Percentiles rank a stretch among this genome's conserved stretches.
phyloP scores from a whole-genome alignment of 2,329 filamentous ascomycete species.

The Nothophaeocryptopus gaeumannii region DNA sequence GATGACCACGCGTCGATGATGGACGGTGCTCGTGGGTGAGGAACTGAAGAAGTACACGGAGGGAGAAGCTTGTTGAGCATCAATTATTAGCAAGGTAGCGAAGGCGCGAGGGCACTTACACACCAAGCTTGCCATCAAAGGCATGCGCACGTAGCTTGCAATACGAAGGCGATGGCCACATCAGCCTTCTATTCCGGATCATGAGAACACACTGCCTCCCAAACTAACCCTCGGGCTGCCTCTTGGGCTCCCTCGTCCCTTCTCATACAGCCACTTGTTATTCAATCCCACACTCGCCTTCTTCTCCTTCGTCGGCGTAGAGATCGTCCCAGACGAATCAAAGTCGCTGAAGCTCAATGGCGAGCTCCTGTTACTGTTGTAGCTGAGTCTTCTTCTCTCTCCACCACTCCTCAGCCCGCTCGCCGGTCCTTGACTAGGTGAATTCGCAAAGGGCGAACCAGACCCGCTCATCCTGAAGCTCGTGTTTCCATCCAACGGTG shows the following conservation, averaged over 20 bases:
- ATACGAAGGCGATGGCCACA: too few relatives aligned
- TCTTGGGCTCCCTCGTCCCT: conserved; percentile 59
- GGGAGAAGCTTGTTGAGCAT: too few relatives aligned
- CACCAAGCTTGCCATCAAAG: too few relatives aligned
- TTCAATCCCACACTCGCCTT: conserved; percentile 72
- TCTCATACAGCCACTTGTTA: conserved; percentile 94
- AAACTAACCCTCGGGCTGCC: conserved; percentile 15
- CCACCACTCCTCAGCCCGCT: conserved; percentile 15
- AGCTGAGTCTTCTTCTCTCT: conserved; percentile 58
- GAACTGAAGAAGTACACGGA: too few relatives aligned
- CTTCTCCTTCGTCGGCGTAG: conserved; percentile 37
- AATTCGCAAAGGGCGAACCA: conserved; percentile 3
- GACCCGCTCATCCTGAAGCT: conserved; percentile 19
- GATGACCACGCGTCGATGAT: too few relatives aligned
- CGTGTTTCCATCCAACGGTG: conserved; percentile 19
- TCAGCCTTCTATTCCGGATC: neutral
- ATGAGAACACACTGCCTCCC: conserved; percentile 16
- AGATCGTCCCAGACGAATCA: conserved; percentile 21
- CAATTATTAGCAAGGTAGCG: too few relatives aligned
- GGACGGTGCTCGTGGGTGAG: too few relatives aligned
- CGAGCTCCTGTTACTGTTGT: conserved; percentile 53
- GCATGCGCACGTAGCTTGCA: too few relatives aligned
- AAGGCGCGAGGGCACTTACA: too few relatives aligned
- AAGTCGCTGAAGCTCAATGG: conserved; percentile 47
- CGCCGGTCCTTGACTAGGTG: neutral